Evolutionary conservation across 2,329 filamentous ascomycete species (phyloP), one percentile per base, ranked within the genome.

Genomic region (Pyricularia sp.): DNA sequence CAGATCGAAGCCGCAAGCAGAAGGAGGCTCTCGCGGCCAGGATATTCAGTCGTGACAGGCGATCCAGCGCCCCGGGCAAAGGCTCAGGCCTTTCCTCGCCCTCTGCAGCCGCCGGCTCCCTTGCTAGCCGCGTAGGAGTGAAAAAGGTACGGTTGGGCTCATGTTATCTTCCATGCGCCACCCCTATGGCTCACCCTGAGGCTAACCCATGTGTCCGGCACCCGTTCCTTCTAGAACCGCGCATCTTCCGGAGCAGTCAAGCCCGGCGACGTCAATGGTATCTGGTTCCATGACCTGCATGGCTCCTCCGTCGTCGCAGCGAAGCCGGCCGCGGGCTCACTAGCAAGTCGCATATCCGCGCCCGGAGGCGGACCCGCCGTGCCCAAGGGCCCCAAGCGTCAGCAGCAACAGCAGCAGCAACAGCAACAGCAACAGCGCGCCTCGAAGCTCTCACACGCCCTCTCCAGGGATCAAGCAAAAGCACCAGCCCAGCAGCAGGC

Each of bases 261-360:
- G 33, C 75, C 80, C 17, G 84, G 85, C 71, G 86, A 88, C 76
- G 84, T 91, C 76, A 83, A 90, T 73, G 84, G 85, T 72, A 88
- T 90, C 78, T 92, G 89, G 90, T 88, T 87, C 11, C 89, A 92
- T 76, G 90, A 92, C 73, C 83, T 92, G 3, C 88, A 92, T 77
- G 72, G 80, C 72, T 75, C 78, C 70, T 77, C 78, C 76, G 77
- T 81, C 77, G 74, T 79, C 76, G 72, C 78, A 4, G 64, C 30
- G 11, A 31, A 31, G 20, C 64, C 68, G 68, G 73, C 69, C 30
- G 70, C 74, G 59, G 78, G 76, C 72, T 81, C 83, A 11, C 79
- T 88, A 63, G 81, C 82, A 68, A 78, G 81, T 50, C 82, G 84
- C 69, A 80, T 85, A 70, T 79, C 81, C 6, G 74, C 75, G 4